These are phyloP conservation scores for Candida ulmi DNA, from an alignment of 805 yeast species.

Conservation along the genomic window DNA sequence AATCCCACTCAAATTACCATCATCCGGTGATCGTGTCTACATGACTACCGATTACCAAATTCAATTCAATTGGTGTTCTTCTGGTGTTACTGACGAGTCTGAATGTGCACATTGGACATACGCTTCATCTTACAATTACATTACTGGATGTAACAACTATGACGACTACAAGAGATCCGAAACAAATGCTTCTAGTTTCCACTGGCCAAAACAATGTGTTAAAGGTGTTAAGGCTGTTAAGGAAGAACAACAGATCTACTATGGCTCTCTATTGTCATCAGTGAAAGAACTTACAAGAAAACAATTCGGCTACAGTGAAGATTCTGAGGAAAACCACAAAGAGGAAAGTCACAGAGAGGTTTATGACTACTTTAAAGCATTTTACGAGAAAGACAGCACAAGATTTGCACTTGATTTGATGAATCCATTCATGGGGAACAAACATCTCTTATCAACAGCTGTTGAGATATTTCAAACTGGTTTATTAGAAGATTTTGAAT, in stretches of 20 bases:
- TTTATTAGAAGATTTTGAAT: slow-evolving; percentile 61
- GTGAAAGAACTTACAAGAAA: slow-evolving; percentile 68
- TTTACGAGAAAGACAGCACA: slow-evolving; percentile 44
- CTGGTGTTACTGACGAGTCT: slow-evolving; percentile 16
- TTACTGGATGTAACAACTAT: slow-evolving; percentile 16
- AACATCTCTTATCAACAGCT: slow-evolving; percentile 25
- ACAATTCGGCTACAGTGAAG: slow-evolving; percentile 58
- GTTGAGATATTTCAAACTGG: slow-evolving; percentile 62
- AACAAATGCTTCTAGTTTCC: slow-evolving; percentile 16
- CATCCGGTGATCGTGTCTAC: slow-evolving; percentile 4
- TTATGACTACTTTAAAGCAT: slow-evolving; percentile 18
- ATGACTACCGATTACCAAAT: slow-evolving; percentile 13
- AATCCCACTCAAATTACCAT: slow-evolving; percentile 1
- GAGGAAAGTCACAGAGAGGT: no score
- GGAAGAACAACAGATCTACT: slow-evolving; percentile 35
- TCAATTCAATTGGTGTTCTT: slow-evolving; percentile 22
- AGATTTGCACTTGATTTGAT: slow-evolving; percentile 36
- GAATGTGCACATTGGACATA: slow-evolving; percentile 17
- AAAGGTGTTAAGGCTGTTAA: slow-evolving; percentile 1
- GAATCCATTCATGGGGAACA: not conserved
- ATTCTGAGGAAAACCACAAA: slow-evolving; percentile 30
- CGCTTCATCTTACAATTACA: slow-evolving; percentile 17
- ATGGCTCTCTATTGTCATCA: slow-evolving; percentile 54
- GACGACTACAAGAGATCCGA: slow-evolving; percentile 17
- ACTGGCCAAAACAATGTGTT: slow-evolving; percentile 20